Conservation (phyloP, 1,284 basidiomycete genomes). For the Chalciporus piperatoides region DNA sequence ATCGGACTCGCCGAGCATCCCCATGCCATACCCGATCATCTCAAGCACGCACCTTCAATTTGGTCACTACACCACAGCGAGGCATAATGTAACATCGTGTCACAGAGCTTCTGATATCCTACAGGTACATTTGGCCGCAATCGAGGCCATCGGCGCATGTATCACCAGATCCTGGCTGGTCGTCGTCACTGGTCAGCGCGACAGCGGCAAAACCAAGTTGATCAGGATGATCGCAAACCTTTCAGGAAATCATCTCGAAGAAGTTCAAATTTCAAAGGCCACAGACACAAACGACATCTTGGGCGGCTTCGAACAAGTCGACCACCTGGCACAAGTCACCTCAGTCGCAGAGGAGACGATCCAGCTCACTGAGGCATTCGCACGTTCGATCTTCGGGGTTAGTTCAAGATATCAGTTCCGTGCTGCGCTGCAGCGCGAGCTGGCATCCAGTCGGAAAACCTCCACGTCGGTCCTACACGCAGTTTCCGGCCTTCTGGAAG, state of each 20-base stretch:
- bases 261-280: slow-evolving; percentile 81
- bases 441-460: slow-evolving; percentile 24
- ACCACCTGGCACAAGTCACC: slow-evolving; percentile 41
- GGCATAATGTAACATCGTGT: slow-evolving; percentile 42
- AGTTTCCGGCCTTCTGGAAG: slow-evolving; percentile 22
- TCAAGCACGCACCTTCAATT: slow-evolving; percentile 67
- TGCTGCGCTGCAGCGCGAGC: slow-evolving; percentile 16
- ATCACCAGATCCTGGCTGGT: slow-evolving; percentile 83
- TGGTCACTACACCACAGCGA: slow-evolving; percentile 59
- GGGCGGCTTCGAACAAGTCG: slow-evolving; percentile 94
- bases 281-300: slow-evolving; percentile 94
- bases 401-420: slow-evolving; percentile 27
- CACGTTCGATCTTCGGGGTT: slow-evolving; percentile 37
- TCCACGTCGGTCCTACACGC: slow-evolving; percentile 23
- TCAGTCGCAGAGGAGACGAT: slow-evolving; percentile 42
- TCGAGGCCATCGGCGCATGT: slow-evolving; percentile 78
- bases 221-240: slow-evolving; percentile 71
- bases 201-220: slow-evolving; percentile 80
- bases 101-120: slow-evolving; percentile 49
- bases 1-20: slow-evolving; percentile 17
- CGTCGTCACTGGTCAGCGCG: slow-evolving; percentile 77
- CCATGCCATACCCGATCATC: slow-evolving; percentile 30
- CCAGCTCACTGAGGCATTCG: slow-evolving; percentile 38
- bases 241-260: slow-evolving; percentile 66
- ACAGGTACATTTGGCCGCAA: slow-evolving; percentile 60